Evolutionary conservation across 306 rosid species (phyloP), one percentile per base, ranked within the genome.

Genomic region (Arachis stenosperma): DNA sequence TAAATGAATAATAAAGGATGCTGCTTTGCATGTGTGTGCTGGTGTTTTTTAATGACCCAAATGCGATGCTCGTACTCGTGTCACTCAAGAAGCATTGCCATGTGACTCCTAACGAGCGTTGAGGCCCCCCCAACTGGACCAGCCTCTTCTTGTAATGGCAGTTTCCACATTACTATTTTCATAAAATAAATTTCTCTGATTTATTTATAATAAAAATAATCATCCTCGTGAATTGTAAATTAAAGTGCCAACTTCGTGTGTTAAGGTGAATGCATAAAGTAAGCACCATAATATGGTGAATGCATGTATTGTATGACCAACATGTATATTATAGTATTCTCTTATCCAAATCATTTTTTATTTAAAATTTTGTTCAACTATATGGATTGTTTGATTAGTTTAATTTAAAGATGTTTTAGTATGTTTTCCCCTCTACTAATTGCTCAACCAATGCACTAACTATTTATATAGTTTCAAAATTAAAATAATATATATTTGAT

Each of bases 21-120:
- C 37, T 33, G 37, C 37, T 4, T 4, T 33, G 4, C 37, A 33
- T 33, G 37, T 33, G 37, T 71, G 8, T 57, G 61, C 17, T 37
- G 8, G 14, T 37, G 67, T 43, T 56, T 65, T 65, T 62, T 54
- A 52, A 69, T 54, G 71, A 74, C 55, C 30, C 39, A 10, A 36
- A 58, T 66, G 69, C 17, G 73, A 46, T 73, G 17, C 36, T 44
- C 3, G 50, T 56, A 57, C 27, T 47, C 60, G 33, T 69, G 69
- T 73, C 42, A 44, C 74, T 44, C 57, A 76, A 64, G 77, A 73
- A 43, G 59, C 82, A 73, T 41, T 37, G 39, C 65, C 81, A 78
- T 47, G 83, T 82, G 83, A 78, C 42, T 64, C 40, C 62, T 74
- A 65, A 61, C 63, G 63, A 74, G 41, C 17, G 61, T 51, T 47